Evolutionary conservation across 192 early-diverging fungal species (phyloP), one percentile per base, ranked within the genome.

Genomic region (Linnemannia elongata): DNA sequence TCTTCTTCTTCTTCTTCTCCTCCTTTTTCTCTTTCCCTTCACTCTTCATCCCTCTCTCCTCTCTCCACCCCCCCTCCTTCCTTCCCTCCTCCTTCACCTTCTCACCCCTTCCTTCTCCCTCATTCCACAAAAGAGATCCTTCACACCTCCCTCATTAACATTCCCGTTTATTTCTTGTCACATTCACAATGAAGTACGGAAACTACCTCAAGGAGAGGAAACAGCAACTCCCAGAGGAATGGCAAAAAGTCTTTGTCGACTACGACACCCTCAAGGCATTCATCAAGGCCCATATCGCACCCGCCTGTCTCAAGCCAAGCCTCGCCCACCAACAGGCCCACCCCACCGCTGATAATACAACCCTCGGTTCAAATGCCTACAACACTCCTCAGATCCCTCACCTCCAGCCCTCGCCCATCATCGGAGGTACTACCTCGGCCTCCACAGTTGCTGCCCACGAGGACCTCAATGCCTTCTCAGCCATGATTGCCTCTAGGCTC

Each of bases 171-270:
- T 38, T 71, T 22, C 70, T n/a, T 20, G 17, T 72, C 17, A 42
- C 60, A 68, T 36, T 60, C 52, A 12, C 74, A 35, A 96, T 96
- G 95, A 96, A 96, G 88, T 96, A 94, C 90, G 95, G 94, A 49
- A 91, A 90, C 60, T 94, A 94, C 82, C 89, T 95, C 49, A 82
- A 89, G 44, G 94, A 94, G 88, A 90, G 94, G 66, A 93, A 92
- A 75, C 74, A 69, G n/a, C 91, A 91, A 75, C 89, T 97, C 27
- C 95, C 96, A 0, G 83, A 71, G 54, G 89, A 91, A 10, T 96
- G 95, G 95, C 91, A 92, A 68, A 77, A 82, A 7, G 85, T 93
- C 76, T 96, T 94, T 89, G 88, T 97, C 80, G 93, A 94, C 83
- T 97, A 97, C 85, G 90, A 89, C 22, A 81, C 71, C 69, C 91